Percentiles rank a stretch among this genome's conserved stretches.
phyloP scores from a whole-genome alignment of 805 yeast species.

The Barnettozyma wickerhamii region DNA sequence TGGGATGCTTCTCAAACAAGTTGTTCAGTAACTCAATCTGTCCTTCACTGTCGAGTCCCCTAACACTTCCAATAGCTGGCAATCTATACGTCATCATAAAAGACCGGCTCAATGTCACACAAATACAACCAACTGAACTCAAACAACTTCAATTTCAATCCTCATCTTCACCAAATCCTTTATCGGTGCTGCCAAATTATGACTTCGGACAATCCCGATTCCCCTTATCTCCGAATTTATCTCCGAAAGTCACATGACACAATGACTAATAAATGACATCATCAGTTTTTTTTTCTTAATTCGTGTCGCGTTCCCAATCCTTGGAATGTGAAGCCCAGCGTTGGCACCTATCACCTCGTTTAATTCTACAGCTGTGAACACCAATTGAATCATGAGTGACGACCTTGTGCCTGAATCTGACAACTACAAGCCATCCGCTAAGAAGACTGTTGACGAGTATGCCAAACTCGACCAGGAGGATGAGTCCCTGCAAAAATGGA shows the following conservation, averaged over 20 bases:
- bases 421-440: conserved; percentile 48
- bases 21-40: conserved; percentile 39
- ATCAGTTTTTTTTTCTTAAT: no score
- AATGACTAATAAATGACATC: no score
- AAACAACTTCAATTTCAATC: no score
- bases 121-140: no score
- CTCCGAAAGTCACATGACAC: not conserved
- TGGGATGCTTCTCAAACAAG: conserved; percentile 23
- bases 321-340: no score
- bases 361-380: no score
- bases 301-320: no score
- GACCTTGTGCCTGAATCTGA: conserved; percentile 60
- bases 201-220: not conserved
- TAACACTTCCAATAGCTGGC: conserved; percentile 29
- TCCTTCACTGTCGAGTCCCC: conserved; percentile 20
- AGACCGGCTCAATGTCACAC: not conserved
- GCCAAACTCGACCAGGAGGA: conserved; percentile 82
- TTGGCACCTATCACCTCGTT: no score
- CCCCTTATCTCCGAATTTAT: not conserved
- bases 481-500: conserved; percentile 89
- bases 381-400: no score
- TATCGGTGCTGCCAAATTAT: not conserved
- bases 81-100: conserved; percentile 20
- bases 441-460: conserved; percentile 83
- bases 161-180: not conserved